Base-by-base conservation (phyloP, 176 grass and related monocot species). In the Hyparrhenia diplandra region DNA sequence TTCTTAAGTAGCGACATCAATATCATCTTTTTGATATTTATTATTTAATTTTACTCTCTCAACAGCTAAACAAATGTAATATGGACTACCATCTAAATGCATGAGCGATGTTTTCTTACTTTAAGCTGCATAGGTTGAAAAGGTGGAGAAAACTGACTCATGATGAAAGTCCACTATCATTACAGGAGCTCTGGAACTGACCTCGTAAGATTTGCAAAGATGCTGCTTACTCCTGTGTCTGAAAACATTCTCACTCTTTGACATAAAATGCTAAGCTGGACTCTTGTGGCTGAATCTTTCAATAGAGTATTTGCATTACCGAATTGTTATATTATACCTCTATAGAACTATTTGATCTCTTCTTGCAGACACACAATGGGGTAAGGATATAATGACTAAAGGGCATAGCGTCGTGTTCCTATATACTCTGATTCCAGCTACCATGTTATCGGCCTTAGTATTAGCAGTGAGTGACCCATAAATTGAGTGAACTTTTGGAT, bases 111-210 rank as follows among this genome's bases (percentile, higher is more conserved):
- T 72, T 77, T 58, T 89, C 32, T 86, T 42, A 81, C 68, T 91
- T 29, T 88, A 98, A 92, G 95, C 95, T 52, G 95, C n/a, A n/a
- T n/a, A n/a, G n/a, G n/a, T n/a, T n/a, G 95, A 23, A 98, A 98
- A 84, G 95, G 95, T 89, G 95, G 95, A 89, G 95, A n/a, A n/a
- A 98, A 82, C 86, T 98, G 84, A 98, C 92, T 78, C 95, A 91
- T 88, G 92, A 98, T 93, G 95, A 98, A 95, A 98, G n/a, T n/a
- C 95, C 63, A 98, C 95, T 82, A 98, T 98, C 89, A 98, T 98
- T 80, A 83, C 95, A 86, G 95, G 95, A 86, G 95, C 95, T 52
- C 76, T 98, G 82, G 92, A 98, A 49, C 78, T 98, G 88, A 98
- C n/a, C 95, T 71, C 84, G 91, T 65, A 98, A 98, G 88, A 89